Percentiles rank a stretch among this genome's conserved stretches.
Conservation (phyloP, 805 yeast species). For the Scheffersomyces amazonensis region DNA sequence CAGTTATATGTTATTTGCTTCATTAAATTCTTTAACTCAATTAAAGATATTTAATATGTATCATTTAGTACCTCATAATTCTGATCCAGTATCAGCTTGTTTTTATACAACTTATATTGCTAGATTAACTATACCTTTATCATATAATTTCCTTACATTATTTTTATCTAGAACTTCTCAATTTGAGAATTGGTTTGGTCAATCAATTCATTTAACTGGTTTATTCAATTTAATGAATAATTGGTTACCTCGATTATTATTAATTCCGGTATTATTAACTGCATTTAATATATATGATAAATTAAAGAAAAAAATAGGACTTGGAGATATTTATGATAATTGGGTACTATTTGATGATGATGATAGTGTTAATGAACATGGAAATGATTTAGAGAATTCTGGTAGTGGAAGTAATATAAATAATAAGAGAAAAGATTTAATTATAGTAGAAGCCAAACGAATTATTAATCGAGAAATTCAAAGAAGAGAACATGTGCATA, state of each 20-base stretch:
- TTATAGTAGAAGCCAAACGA: slow-evolving; percentile 43
- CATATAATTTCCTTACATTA: slow-evolving; percentile 73
- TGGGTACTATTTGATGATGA: slow-evolving; percentile 39
- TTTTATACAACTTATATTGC: slow-evolving; percentile 81
- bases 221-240: slow-evolving; percentile 70
- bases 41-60: slow-evolving; percentile 73
- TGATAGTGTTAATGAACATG: slow-evolving; percentile 14
- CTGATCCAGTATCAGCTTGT: slow-evolving; percentile 72
- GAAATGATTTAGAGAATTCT: not conserved
- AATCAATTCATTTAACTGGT: slow-evolving; percentile 71
- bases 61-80: slow-evolving; percentile 66
- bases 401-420: slow-evolving; percentile 12
- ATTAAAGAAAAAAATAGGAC: slow-evolving; percentile 40
- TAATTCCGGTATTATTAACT: slow-evolving; percentile 68
- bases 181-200: slow-evolving; percentile 74
- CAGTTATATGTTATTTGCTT: slow-evolving; percentile 65
- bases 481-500: slow-evolving; percentile 19
- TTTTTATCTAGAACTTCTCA: slow-evolving; percentile 49
- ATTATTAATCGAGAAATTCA: slow-evolving; percentile 32
- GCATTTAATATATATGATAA: slow-evolving; percentile 66
- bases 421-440: slow-evolving; percentile 29
- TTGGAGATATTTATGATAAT: slow-evolving; percentile 35
- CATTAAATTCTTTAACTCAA: slow-evolving; percentile 63
- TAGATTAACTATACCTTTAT: slow-evolving; percentile 76
- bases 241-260: slow-evolving; percentile 69